Conservation (phyloP, 148 eudicot genomes). For the Rhododendron simsii region DNA sequence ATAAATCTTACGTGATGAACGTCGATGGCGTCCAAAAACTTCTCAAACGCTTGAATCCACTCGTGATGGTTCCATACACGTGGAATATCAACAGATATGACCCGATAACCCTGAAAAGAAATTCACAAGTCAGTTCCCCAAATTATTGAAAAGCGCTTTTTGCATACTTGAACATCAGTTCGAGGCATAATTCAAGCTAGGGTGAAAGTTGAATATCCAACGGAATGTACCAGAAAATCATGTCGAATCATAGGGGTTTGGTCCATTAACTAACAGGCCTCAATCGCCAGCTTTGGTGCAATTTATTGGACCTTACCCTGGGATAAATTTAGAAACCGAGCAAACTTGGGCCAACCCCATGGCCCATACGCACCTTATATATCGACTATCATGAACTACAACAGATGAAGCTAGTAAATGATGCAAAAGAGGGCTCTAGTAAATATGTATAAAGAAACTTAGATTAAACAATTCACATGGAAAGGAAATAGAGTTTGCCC, state of each 20-base stretch:
- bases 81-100: slow-evolving; percentile 93
- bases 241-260: neutral
- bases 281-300: neutral
- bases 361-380: neutral
- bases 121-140: slow-evolving; percentile 1
- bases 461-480: neutral
- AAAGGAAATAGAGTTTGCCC: neutral
- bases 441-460: neutral
- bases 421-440: neutral
- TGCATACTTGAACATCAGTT: neutral
- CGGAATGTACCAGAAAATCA: neutral
- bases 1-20: slow-evolving; percentile 86
- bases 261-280: neutral
- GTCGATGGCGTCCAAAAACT: slow-evolving; percentile 89
- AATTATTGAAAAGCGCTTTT: neutral
- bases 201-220: neutral
- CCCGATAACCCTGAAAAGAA: slow-evolving; percentile 80
- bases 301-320: neutral
- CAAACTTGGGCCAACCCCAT: neutral
- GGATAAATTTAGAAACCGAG: neutral
- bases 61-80: slow-evolving; percentile 88
- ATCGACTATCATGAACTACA: neutral
- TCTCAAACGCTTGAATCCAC: slow-evolving; percentile 96
- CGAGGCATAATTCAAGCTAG: neutral
- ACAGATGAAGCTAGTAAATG: neutral